Evolutionary conservation across 2,329 filamentous ascomycete species (phyloP), one percentile per base, ranked within the genome.

Genomic region (Calonectria pauciramosa): DNA sequence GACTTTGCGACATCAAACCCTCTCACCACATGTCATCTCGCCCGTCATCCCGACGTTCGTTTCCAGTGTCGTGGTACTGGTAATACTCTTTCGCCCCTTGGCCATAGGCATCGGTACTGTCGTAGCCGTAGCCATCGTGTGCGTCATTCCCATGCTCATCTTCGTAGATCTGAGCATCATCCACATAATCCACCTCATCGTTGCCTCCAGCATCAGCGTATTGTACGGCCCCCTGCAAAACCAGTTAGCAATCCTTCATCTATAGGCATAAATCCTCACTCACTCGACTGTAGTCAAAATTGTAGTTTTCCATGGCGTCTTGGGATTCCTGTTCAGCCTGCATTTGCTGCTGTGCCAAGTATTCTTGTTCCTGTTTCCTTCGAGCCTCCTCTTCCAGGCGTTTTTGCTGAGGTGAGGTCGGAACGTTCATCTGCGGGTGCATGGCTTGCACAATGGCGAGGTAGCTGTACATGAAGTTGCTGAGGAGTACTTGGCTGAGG

Each of bases 391-490:
- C 90, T 75, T 92, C 90, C 68, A 91, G 85, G 68, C 89, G 88
- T 82, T 91, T 91, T 82, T 94, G 93, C 80, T 96, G 95, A 44
- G 94, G 93, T 20, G 94, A 96, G 44, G 94, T 91, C n/a, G 95
- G 95, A 54, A 98, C 93, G 81, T 97, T 95, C 86, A 98, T 95
- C 82, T 98, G 95, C 54, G 97, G 97, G 84, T 99, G 97, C 95
- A 98, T 98, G 82, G 97, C 96, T 86, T 99, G 97, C 59, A 99
- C 97, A 85, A 99, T 99, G 76, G 97, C 97, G 77, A 99, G 91
- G 84, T 99, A 99, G 72, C 96, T 97, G 87, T 99, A 99, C 97
- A 99, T 99, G 86, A 99, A 99, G 85, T 99, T 99, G 86, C 96
- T 98, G 79, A 99, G 91, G 73, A 99, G 89, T 28, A 99, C 97